These are phyloP conservation scores for Cryphonectria japonica DNA, from an alignment of 2,329 filamentous ascomycete species.

Conservation along the genomic window DNA sequence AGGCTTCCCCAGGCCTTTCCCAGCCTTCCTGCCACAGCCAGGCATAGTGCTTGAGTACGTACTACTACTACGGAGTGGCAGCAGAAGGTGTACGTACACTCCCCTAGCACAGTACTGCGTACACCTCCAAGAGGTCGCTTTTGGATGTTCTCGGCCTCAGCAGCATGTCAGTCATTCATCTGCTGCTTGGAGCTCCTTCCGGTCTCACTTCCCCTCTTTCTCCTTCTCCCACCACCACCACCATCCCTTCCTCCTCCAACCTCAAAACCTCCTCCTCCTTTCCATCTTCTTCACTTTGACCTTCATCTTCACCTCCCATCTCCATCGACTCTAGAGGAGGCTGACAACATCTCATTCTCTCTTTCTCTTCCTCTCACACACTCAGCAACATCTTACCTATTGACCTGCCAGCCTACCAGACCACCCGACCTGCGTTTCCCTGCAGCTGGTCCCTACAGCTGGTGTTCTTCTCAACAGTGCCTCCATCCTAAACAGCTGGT, in stretches of 20 bases:
- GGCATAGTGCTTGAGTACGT: not conserved
- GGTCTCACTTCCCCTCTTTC: constrained; percentile 21
- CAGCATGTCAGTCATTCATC: not conserved
- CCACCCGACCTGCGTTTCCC: not conserved
- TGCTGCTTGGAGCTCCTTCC: constrained; percentile 13
- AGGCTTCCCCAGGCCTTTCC: not conserved
- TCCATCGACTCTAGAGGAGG: not conserved
- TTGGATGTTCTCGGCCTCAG: not conserved
- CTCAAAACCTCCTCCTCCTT: not conserved
- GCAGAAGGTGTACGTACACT: constrained; percentile 7
- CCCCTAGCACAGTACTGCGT: not conserved
- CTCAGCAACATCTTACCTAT: not conserved
- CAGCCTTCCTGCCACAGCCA: not conserved
- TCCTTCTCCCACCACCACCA: constrained; percentile 13
- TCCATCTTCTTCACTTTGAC: not conserved
- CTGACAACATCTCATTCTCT: not conserved
- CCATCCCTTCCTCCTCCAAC: not conserved
- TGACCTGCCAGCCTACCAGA: not conserved
- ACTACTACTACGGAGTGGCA: not conserved
- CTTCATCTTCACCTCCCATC: not conserved
- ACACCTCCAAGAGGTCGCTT: not conserved
- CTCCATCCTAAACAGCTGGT: constrained; percentile 8
- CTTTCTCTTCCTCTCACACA: too few species aligned
- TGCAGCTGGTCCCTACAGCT: too few species aligned
- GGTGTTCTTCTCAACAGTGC: not conserved